Conservation (phyloP, 345 rosid species). For the Eucalyptus sideroxylon region DNA sequence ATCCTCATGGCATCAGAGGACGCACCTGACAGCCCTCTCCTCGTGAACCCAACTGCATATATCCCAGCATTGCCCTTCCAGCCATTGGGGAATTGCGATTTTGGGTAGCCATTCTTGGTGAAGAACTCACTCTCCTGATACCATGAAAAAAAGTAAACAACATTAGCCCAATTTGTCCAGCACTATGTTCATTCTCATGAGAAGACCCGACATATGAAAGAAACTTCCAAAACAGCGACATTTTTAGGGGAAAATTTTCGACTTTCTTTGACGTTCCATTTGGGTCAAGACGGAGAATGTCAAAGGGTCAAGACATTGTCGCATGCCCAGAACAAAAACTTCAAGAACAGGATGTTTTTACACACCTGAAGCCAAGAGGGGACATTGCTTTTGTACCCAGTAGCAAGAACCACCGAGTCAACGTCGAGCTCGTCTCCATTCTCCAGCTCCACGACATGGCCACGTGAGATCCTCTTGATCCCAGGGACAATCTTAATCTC, state of each 20-base stretch:
- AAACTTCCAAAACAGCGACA: background rate
- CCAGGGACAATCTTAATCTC: constrained; percentile 62
- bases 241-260: background rate
- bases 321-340: background rate
- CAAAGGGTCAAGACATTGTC: background rate
- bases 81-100: constrained; percentile 49
- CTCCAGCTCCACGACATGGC: constrained; percentile 41
- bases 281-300: background rate
- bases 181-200: background rate
- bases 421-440: constrained; percentile 42
- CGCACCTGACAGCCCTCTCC: constrained; percentile 84
- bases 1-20: constrained; percentile 65
- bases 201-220: background rate
- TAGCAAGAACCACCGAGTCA: constrained; percentile 60
- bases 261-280: background rate
- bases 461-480: constrained; percentile 37
- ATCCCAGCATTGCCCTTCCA: constrained; percentile 83
- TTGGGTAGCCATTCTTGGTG: constrained; percentile 62
- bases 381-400: constrained; percentile 62
- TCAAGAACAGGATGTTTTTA: background rate
- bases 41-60: constrained; percentile 88
- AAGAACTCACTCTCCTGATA: constrained; percentile 71
- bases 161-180: constrained; percentile 1
- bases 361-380: constrained; percentile 66
- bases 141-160: background rate